phyloP scores from a whole-genome alignment of 1,284 basidiomycete genomes.

The Vanrija sp. region DNA sequence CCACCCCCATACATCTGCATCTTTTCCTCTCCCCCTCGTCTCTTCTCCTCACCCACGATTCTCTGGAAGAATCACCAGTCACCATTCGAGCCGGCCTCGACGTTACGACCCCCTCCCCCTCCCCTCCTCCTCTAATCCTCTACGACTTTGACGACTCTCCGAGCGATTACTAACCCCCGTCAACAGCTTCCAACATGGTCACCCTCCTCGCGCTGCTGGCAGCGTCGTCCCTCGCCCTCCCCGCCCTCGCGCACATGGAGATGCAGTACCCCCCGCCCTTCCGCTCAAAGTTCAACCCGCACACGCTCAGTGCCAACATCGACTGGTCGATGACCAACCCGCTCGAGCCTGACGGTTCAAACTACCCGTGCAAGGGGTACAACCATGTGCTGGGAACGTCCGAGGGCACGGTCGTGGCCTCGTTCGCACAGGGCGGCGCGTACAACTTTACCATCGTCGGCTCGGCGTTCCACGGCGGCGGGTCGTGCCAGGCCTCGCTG shows the following conservation, averaged over 20 bases:
- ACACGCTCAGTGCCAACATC: constrained; percentile 28
- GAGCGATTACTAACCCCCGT: too few relatives aligned
- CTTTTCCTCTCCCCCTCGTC: too few relatives aligned
- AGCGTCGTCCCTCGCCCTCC: constrained; percentile 5
- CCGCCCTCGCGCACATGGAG: constrained; percentile 40
- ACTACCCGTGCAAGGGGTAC: constrained; percentile 50
- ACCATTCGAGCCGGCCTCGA: too few relatives aligned
- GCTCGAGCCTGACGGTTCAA: constrained; percentile 32
- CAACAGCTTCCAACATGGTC: too few relatives aligned
- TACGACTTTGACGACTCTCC: too few relatives aligned
- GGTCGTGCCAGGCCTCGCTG: constrained; percentile 49
- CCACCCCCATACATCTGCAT: too few relatives aligned
- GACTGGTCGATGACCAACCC: constrained; percentile 48
- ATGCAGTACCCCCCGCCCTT: constrained; percentile 42
- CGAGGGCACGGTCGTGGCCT: constrained; percentile 29
- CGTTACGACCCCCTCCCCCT: too few relatives aligned
- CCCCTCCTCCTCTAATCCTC: too few relatives aligned
- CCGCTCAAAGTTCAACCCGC: constrained; percentile 35
- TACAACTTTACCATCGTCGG: constrained; percentile 35
- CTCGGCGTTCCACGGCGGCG: constrained; percentile 46
- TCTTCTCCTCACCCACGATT: too few relatives aligned
- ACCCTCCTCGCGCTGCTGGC: too few relatives aligned
- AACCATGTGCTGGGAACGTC: neutral
- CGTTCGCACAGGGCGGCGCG: constrained; percentile 31
- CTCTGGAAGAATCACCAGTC: too few relatives aligned